Conservation (phyloP, 2,329 filamentous ascomycete species). For the Pseudogymnoascus verrucosus region DNA sequence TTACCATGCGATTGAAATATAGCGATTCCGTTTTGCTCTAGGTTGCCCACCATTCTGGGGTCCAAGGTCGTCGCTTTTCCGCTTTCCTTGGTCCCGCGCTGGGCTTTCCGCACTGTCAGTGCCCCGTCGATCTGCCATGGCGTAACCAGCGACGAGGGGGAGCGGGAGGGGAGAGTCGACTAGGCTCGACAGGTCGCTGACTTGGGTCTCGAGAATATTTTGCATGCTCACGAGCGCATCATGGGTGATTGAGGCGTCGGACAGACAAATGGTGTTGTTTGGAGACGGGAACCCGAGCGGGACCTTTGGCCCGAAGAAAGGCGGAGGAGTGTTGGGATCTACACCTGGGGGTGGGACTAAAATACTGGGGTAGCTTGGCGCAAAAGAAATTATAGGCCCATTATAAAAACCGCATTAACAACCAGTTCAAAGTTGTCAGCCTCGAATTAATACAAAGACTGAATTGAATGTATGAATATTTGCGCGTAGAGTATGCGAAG, state of each 20-base stretch:
- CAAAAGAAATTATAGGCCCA: not conserved
- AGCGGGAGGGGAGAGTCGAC: conserved; percentile 24
- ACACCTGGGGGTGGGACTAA: not conserved
- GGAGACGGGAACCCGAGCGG: not conserved
- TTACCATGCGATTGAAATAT: conserved; percentile 31
- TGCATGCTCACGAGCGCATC: conserved; percentile 23
- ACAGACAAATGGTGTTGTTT: conserved; percentile 6
- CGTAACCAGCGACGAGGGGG: conserved; percentile 11
- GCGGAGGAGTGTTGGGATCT: not conserved
- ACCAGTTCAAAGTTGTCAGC: not conserved
- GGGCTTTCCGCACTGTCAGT: conserved; percentile 25
- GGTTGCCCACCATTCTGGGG: conserved; percentile 21
- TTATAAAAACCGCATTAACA: not conserved
- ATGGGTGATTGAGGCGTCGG: conserved; percentile 5
- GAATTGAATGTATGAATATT: not conserved
- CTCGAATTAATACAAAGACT: not conserved
- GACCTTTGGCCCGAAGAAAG: not conserved
- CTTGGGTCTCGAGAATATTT: conserved; percentile 27
- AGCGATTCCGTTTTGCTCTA: conserved; percentile 29
- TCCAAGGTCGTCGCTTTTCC: conserved; percentile 20
- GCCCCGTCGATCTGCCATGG: conserved; percentile 22
- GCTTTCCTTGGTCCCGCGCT: conserved; percentile 23
- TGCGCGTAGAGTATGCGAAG: not conserved
- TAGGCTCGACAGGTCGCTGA: conserved; percentile 26
- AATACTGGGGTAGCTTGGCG: not conserved